These are phyloP conservation scores for Glebionis coronaria DNA, from an alignment of 129 eudicot species.

Conservation along the genomic window DNA sequence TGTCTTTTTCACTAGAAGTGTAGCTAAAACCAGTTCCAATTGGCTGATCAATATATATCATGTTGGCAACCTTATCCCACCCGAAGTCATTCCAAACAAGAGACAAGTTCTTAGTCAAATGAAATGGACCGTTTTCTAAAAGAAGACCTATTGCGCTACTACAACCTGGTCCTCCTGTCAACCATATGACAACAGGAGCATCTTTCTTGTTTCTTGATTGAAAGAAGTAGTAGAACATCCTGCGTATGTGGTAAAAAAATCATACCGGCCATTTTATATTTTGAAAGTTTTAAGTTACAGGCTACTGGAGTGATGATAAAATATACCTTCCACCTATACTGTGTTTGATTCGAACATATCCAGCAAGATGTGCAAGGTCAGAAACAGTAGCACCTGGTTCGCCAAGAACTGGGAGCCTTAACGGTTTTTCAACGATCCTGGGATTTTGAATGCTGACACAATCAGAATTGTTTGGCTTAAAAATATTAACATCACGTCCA, in stretches of 20 bases:
- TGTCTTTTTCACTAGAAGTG: constrained; percentile 47
- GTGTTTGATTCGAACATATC: too few relatives aligned
- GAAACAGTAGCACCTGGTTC: too few relatives aligned
- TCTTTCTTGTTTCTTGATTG: constrained; percentile 50
- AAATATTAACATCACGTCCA: constrained; percentile 39
- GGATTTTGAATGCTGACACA: constrained; percentile 20
- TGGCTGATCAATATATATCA: constrained; percentile 82
- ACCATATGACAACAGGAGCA: constrained; percentile 71
- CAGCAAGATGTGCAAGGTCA: too few relatives aligned
- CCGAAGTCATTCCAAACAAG: constrained; percentile 59
- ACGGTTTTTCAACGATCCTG: constrained; percentile 45
- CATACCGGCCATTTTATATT: not conserved
- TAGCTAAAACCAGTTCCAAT: constrained; percentile 88
- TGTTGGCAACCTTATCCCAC: constrained; percentile 72
- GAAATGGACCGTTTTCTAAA: constrained; percentile 61
- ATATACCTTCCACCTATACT: constrained; percentile 70
- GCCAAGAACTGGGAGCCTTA: constrained; percentile 43
- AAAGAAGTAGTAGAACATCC: constrained; percentile 72
- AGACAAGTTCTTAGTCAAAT: constrained; percentile 42
- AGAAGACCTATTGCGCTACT: constrained; percentile 64
- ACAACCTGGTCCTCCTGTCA: constrained; percentile 78
- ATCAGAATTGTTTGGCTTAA: not conserved
- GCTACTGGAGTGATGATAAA: constrained; percentile 8
- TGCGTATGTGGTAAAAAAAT: constrained; percentile 22
- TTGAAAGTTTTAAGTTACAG: not conserved